These are phyloP conservation scores for Sporothrix luriei DNA, from an alignment of 2,329 filamentous ascomycete genomes.

Conservation along the genomic window DNA sequence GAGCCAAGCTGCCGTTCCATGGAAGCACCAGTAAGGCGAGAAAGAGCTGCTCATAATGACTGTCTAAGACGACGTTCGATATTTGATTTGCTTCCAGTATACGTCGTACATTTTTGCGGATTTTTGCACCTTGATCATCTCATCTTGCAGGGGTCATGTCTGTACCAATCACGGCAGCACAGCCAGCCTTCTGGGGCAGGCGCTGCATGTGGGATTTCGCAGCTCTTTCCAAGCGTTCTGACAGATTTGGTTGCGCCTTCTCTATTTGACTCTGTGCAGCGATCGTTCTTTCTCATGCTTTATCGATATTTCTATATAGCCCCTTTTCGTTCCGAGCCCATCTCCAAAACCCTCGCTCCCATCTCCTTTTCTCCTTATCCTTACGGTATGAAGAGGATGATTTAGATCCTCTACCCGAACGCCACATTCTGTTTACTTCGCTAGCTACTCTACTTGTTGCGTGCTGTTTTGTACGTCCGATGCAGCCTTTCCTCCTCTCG, in stretches of 20 bases:
- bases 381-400: neutral
- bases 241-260: neutral
- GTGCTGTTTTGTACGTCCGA: neutral
- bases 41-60: neutral
- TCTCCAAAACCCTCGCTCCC: neutral
- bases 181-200: conserved; percentile 3
- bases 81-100: neutral
- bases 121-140: neutral
- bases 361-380: neutral
- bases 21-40: neutral
- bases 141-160: conserved; percentile 9
- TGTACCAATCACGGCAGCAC: conserved; percentile 9
- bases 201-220: conserved; percentile 14
- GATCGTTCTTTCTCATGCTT: conserved; percentile 6
- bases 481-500: too few species aligned
- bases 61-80: too few species aligned
- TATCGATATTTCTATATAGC: neutral
- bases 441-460: neutral
- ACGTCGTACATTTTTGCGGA: too few species aligned
- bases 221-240: neutral
- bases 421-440: conserved; percentile 13
- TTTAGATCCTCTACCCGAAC: neutral
- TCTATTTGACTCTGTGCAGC: neutral
- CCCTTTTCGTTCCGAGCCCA: neutral
- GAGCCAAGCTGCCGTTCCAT: neutral